Evolutionary conservation across 306 rosid genomes (phyloP), one percentile per base, ranked within the genome.

Genomic region (Mucuna pruriens): DNA sequence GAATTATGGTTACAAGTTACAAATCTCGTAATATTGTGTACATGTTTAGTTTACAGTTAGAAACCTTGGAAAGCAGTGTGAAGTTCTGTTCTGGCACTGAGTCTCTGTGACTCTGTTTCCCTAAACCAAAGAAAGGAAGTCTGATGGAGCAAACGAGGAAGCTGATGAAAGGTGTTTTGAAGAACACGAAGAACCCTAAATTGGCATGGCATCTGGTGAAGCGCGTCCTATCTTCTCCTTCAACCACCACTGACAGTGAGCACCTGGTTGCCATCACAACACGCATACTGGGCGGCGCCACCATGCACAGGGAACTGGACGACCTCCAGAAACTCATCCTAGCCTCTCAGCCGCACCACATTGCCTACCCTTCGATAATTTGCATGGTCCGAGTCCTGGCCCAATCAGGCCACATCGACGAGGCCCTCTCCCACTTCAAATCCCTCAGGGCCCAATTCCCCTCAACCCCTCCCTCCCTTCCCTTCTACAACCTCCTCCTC

Each of bases 201-300:
- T 71, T 95, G 6, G 99, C 99, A 86, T 95, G 97, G 93, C 86
- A 85, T 45, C 88, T 95, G 78, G 88, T 90, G 86, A 90, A 91
- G 77, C 93, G 92, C 74, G 69, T 90, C 7, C 74, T 91, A 29
- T 86, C 94, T 71, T 85, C 92, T 0, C 85, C 92, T 44, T 15
- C 82, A 90, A 0, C 85, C 89, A 17, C 7, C 84, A 9, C 75
- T 23, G 33, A 79, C 8, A 10, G 80, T 25, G 71, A 42, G 75
- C 42, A 22, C 31, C 84, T 86, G 36, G 82, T 88, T 57, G 84
- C 90, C 60, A 17, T 78, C 82, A 74, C 92, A 9, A 80, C 88
- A n/a, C 87, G 97, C 64, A 82, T 92, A 77, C 97, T 94, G 2
- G 65, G 86, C 58, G 31, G 22, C 39, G 86, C 92, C 9, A 87